These are phyloP conservation scores for Phyllosticta citribraziliensis DNA, from an alignment of 2,329 filamentous ascomycete species.

Conservation along the genomic window DNA sequence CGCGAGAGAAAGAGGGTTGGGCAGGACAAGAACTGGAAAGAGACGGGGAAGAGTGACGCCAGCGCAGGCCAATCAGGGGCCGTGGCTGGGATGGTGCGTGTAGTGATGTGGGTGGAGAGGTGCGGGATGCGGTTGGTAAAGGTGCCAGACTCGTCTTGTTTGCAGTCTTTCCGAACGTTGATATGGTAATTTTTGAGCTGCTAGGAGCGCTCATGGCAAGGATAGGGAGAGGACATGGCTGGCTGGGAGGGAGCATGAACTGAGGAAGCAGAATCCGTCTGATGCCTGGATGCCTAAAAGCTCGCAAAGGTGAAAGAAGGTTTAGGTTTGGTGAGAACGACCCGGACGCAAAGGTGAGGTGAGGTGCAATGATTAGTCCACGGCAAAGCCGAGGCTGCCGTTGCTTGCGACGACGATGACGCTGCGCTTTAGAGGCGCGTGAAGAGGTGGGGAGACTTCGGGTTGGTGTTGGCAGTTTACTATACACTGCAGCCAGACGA, in stretches of 20 bases:
- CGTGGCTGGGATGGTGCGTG: not conserved
- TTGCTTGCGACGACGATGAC: not conserved
- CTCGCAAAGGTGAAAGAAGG: not conserved
- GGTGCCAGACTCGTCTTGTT: not conserved
- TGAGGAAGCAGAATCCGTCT: not conserved
- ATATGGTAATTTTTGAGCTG: not conserved
- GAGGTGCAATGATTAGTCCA: not conserved
- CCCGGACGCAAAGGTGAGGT: not conserved
- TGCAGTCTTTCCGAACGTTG: not conserved
- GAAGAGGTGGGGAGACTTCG: not conserved
- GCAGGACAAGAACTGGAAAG: not conserved
- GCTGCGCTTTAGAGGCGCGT: not conserved
- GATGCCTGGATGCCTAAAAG: not conserved
- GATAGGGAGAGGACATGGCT: not conserved
- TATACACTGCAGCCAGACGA: not conserved
- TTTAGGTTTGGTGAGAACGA: not conserved
- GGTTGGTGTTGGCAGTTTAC: not conserved
- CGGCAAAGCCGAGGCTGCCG: not conserved
- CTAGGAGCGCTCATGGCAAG: not conserved
- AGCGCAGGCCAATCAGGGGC: not conserved
- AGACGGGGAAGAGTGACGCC: not conserved
- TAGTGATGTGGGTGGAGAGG: not conserved
- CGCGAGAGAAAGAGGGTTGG: not conserved
- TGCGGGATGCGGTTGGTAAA: not conserved
- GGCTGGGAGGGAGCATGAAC: not conserved